phyloP scores from a whole-genome alignment of 805 yeast species.

The Alloascoidea africana region DNA sequence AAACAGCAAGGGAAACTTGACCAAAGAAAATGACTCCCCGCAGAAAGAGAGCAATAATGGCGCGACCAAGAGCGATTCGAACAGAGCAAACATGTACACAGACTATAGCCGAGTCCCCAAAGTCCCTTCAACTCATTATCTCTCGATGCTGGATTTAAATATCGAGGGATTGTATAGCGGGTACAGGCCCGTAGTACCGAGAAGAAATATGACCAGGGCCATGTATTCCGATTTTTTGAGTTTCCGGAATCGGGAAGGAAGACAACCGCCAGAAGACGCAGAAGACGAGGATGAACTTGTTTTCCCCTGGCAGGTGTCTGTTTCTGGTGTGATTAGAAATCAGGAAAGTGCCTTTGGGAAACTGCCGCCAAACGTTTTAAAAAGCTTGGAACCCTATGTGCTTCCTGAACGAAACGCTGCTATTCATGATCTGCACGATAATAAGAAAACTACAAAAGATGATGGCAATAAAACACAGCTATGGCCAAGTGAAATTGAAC shows the following conservation, averaged over 20 bases:
- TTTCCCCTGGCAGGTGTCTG: not conserved
- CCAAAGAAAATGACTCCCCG: too few species aligned
- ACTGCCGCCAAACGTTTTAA: not conserved
- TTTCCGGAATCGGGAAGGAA: not conserved
- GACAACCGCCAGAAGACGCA: too few species aligned
- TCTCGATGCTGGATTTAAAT: not conserved
- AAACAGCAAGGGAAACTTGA: too few species aligned
- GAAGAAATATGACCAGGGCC: not conserved
- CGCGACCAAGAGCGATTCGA: too few species aligned
- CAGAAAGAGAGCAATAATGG: too few species aligned
- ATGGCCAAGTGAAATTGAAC: too few species aligned
- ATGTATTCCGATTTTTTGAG: too few species aligned
- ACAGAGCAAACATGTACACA: too few species aligned
- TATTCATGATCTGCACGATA: too few species aligned
- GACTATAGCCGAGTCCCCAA: slow-evolving; percentile 1
- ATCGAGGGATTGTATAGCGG: not conserved
- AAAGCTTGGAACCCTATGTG: not conserved
- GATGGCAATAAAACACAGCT: too few species aligned
- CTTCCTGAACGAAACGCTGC: too few species aligned
- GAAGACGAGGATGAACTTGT: not conserved
- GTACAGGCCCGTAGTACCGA: not conserved
- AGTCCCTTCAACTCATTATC: slow-evolving; percentile 1
- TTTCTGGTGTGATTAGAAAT: not conserved
- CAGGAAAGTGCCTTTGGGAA: not conserved
- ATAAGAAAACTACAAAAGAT: too few species aligned